Conservation (phyloP, 495 filamentous ascomycete species). For the Friedmanniomyces simplex region DNA sequence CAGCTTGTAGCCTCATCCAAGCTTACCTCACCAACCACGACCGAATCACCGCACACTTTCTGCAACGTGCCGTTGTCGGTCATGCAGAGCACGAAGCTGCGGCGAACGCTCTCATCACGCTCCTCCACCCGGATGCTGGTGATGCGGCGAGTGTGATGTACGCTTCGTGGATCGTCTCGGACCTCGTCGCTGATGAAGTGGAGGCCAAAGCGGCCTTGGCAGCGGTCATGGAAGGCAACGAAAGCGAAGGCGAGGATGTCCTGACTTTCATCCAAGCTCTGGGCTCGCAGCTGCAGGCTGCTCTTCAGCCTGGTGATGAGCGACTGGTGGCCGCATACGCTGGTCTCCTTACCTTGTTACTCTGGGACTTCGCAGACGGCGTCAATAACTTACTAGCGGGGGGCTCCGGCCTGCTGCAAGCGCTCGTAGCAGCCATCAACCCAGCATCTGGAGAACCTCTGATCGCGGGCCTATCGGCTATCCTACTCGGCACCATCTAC, state of each 20-base stretch:
- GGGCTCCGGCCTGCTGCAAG: slow-evolving; percentile 73
- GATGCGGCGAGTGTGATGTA: slow-evolving; percentile 44
- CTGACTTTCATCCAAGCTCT: slow-evolving; percentile 88
- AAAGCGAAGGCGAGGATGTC: slow-evolving; percentile 84
- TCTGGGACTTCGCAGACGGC: slow-evolving; percentile 84
- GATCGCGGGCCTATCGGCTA: slow-evolving; percentile 70
- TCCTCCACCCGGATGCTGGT: slow-evolving; percentile 38
- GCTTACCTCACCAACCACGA: slow-evolving; percentile 78
- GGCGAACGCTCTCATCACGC: slow-evolving; percentile 79
- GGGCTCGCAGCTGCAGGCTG: slow-evolving; percentile 67
- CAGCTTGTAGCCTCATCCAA: slow-evolving; percentile 80
- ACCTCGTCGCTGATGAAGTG: slow-evolving; percentile 73
- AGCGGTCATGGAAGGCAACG: slow-evolving; percentile 78
- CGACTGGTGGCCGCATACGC: slow-evolving; percentile 76
- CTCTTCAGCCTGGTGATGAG: slow-evolving; percentile 65
- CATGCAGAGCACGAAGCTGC: slow-evolving; percentile 69
- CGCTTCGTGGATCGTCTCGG: slow-evolving; percentile 78
- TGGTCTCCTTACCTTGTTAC: slow-evolving; percentile 85
- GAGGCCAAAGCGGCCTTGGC: slow-evolving; percentile 73
- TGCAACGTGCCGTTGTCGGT: slow-evolving; percentile 79
- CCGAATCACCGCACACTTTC: slow-evolving; percentile 71
- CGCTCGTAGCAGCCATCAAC: slow-evolving; percentile 35
- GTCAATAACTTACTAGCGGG: slow-evolving; percentile 94
- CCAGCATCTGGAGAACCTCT: slow-evolving; percentile 51
- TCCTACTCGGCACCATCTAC: slow-evolving; percentile 80